Base-by-base conservation (phyloP, 2,329 filamentous ascomycete species). In the Epichloe elymi region DNA sequence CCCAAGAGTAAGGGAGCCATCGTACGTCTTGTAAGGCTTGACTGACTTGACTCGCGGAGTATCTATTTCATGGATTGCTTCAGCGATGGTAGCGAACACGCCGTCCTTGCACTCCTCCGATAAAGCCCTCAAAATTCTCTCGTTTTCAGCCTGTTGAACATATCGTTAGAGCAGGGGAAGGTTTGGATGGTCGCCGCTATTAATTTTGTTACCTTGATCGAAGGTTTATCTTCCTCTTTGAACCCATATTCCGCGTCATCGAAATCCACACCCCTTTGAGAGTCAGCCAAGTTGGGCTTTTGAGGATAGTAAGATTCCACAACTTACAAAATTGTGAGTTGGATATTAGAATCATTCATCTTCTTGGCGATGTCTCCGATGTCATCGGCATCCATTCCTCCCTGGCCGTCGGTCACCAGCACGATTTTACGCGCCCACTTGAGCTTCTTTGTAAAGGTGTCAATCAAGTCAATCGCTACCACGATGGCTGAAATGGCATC, bases 401-500 rank as follows among this genome's bases (percentile, higher is more conserved):
- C 85, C 51, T 78, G 76, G 1, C 83, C 93, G 67, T 96, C 86
- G 0, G 93, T 97, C 46, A 97, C 74, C 3, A 98, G 75, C 38
- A 91, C 78, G 56, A 98, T 89, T 61, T 80, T 84, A 59, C 88
- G 78, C 58, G 79, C 82, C 70, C 82, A 90, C 70, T 95, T 89
- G 55, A 90, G 76, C 62, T 87, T 85, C 67, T 85, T 90, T 57
- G 87, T 93, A 52, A 85, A 82, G 0, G 74, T 78, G 52, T 77
- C 75, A 51, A 98, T 95, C 85, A 96, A 88, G 57, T 90, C 79
- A 36, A 93, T 80, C 0, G 88, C 93, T 47, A 97, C 68, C 39
- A 95, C 83, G 53, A 97, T 75, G 3, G 90, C 88, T 1, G 90
- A 96, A 35, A 97, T 79, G 67, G 85, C 84, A 67, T 98, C 93